Percentiles rank a stretch among this genome's conserved stretches.
Conservation (phyloP, 768 basidiomycete species). For the Boletus sp. region DNA sequence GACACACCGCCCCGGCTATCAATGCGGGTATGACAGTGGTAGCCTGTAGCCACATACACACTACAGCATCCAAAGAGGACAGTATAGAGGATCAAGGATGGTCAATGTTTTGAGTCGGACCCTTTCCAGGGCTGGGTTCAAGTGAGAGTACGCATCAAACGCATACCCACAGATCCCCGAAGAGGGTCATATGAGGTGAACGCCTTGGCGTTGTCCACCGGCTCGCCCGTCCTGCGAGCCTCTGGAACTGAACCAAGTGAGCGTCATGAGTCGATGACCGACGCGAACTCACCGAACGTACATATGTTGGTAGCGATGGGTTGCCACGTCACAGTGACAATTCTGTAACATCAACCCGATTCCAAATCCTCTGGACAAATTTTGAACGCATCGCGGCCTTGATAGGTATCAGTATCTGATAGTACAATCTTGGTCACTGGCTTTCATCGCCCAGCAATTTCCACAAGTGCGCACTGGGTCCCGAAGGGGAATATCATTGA, state of each 20-base stretch:
- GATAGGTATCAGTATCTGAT: not conserved
- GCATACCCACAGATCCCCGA: not conserved
- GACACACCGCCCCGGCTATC: not conserved
- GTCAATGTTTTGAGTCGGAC: not conserved
- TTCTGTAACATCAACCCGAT: not conserved
- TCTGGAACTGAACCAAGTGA: not conserved
- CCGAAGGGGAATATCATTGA: not conserved
- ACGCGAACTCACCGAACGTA: not conserved
- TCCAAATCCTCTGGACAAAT: not conserved
- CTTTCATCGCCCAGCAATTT: not conserved
- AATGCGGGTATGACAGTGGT: not conserved
- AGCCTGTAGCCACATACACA: not conserved
- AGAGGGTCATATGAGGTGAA: not conserved
- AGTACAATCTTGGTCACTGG: not conserved
- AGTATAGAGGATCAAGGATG: not conserved
- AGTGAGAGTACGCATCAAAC: not conserved
- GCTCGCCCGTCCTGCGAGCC: not conserved
- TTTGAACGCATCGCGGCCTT: not conserved
- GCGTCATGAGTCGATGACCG: not conserved
- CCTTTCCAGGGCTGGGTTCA: constrained; percentile 5
- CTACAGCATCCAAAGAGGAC: constrained; percentile 1
- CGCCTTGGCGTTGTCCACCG: not conserved
- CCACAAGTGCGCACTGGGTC: not conserved
- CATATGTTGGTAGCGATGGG: not conserved
- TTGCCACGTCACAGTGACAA: not conserved